Conservation (phyloP, 176 grass and related monocot species). For the Paspalum vaginatum region DNA sequence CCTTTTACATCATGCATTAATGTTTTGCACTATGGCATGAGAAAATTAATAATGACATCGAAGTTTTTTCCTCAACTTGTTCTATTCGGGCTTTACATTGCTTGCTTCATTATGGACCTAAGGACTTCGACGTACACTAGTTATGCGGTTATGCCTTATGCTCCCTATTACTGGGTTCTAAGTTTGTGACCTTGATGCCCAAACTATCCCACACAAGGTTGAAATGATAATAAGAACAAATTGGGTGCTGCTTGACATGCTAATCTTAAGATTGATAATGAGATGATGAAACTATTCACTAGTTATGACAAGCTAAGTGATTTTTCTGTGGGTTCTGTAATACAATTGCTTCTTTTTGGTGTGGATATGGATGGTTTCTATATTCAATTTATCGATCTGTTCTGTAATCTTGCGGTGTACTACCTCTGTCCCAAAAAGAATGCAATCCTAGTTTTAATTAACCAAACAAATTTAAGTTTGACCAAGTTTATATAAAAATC, state of each 20-base stretch:
- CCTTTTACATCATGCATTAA: conserved; percentile 8
- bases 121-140: not conserved
- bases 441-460: too few relatives aligned
- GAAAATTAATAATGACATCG: conserved; percentile 4
- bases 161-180: not conserved
- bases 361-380: not conserved
- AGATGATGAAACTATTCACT: not conserved
- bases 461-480: too few relatives aligned
- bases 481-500: too few relatives aligned
- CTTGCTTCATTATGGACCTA: conserved; percentile 26
- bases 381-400: not conserved
- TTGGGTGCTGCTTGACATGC: not conserved
- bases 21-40: not conserved
- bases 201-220: conserved; percentile 8
- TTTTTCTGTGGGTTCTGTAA: not conserved
- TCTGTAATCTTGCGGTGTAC: not conserved
- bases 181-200: not conserved
- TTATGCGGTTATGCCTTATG: not conserved
- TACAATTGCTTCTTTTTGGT: conserved; percentile 23
- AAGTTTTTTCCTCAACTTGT: not conserved
- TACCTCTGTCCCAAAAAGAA: not conserved
- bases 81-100: conserved; percentile 3
- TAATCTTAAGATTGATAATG: conserved; percentile 15
- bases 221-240: conserved; percentile 26
- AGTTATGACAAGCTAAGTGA: not conserved